Evolutionary conservation across 2,329 filamentous ascomycete genomes (phyloP).

Genomic region (Phialophora tarda): DNA sequence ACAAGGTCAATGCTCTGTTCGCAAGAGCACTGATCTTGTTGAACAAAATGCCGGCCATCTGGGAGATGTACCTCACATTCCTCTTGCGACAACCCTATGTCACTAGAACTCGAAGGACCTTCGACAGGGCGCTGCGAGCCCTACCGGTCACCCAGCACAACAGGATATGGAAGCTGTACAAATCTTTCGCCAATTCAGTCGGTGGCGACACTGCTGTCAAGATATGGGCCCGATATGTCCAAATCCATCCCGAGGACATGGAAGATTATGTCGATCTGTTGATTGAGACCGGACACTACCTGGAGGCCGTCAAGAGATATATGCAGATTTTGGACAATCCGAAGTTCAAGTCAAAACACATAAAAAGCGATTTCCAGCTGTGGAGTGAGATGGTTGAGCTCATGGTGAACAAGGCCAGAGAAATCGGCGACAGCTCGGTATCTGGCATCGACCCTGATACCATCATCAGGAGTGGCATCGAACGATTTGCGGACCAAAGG

Average conservation of each 20-base stretch:
- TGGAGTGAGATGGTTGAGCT: constrained; percentile 98
- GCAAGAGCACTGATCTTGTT: constrained; percentile 89
- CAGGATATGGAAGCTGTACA: constrained; percentile 90
- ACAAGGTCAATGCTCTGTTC: constrained; percentile 93
- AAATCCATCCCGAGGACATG: constrained; percentile 91
- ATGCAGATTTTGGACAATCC: constrained; percentile 91
- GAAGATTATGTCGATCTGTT: constrained; percentile 95
- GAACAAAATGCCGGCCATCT: constrained; percentile 98
- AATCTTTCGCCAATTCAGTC: constrained; percentile 87
- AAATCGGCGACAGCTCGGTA: constrained; percentile 80
- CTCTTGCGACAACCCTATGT: constrained; percentile 90
- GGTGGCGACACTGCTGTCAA: constrained; percentile 88
- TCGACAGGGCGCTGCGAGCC: constrained; percentile 89
- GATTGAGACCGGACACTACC: constrained; percentile 79
- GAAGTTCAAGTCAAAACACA: constrained; percentile 87
- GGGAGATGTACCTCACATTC: constrained; percentile 96
- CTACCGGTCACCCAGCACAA: constrained; percentile 94
- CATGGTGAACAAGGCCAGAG: constrained; percentile 85
- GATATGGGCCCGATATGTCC: constrained; percentile 95
- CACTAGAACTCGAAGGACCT: constrained; percentile 82
- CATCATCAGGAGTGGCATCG: constrained; percentile 90
- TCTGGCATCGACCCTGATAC: constrained; percentile 86
- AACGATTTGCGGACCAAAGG: constrained; percentile 88
- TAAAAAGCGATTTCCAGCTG: constrained; percentile 92
- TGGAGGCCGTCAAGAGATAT: constrained; percentile 88